phyloP scores from a whole-genome alignment of 345 rosid genomes.

The Eucalyptus marginata region DNA sequence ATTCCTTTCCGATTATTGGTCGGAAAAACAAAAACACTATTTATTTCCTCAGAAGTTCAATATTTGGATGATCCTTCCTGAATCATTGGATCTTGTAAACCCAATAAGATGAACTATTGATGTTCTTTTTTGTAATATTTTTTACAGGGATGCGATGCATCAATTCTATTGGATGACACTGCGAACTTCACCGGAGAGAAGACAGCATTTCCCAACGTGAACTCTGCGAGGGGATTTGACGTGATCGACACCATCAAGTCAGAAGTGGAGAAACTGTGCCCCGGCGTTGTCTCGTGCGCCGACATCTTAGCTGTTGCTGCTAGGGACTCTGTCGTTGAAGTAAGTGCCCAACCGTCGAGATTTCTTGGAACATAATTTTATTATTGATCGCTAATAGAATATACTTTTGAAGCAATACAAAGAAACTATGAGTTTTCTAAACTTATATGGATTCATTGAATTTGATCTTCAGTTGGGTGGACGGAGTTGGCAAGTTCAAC shows the following conservation, averaged over 20 bases:
- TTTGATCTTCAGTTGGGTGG: background rate
- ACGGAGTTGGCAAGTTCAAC: background rate
- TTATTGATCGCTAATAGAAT: background rate
- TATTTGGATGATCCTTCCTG: background rate
- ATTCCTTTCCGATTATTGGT: background rate
- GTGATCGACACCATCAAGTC: constrained; percentile 36
- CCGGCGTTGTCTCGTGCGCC: constrained; percentile 36
- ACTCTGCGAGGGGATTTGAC: constrained; percentile 30
- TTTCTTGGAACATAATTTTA: background rate
- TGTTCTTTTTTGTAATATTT: background rate
- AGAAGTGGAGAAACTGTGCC: constrained; percentile 20
- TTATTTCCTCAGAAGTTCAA: background rate
- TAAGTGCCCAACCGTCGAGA: background rate
- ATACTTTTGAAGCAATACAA: background rate
- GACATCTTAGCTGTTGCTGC: constrained; percentile 46
- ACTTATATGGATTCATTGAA: background rate
- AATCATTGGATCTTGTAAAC: background rate
- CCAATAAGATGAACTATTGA: background rate
- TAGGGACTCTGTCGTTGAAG: constrained; percentile 38
- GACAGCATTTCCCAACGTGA: constrained; percentile 16
- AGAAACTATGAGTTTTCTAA: background rate
- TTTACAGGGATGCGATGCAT: constrained; percentile 44
- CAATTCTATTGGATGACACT: constrained; percentile 33
- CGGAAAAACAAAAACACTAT: background rate
- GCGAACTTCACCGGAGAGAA: constrained; percentile 30